Base-by-base conservation (phyloP, 208 protist species). In the Leishmania braziliensis region DNA sequence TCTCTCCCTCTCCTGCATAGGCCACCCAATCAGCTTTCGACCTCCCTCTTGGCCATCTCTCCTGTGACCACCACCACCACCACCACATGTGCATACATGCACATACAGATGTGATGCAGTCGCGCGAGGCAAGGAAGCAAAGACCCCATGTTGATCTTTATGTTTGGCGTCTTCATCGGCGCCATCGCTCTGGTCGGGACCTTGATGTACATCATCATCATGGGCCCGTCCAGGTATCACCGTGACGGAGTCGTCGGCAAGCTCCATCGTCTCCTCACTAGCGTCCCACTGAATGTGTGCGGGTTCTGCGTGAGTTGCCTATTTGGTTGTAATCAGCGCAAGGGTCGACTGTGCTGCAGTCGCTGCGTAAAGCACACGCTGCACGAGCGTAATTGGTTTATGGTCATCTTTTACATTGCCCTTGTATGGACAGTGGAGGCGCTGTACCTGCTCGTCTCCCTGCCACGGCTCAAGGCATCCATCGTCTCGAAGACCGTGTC, bases 181-280 rank as follows among this genome's bases (percentile, higher is more conserved):
- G 43, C 89, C 81, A 91, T 97, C 46, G 26, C 85, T 16, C 29
- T 85, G 10, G 74, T 91, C 4, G 89, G 78, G 2, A n/a, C 66
- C 23, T 87, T 95, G 75, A 93, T 97, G 90, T 98, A 98, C 84
- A 87, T 98, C 62, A 85, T 95, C 43, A 96, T 98, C 66, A 97
- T 97, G 93, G 96, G 96, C 5, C 92, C 92, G 5, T 95, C 94
- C 0, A 89, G 89, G 63, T 98, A 93, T 77, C 95, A 98, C 84
- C 92, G 93, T 53, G 88, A 97, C 78, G 95, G 96, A 54, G 80
- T 88, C 77, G 84, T 98, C 36, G 96, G 96, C 50, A 84, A 80
- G 50, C 39, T 91, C 36, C 86, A 98, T 79, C 62, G 78, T 26
- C 69, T 77, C 26, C 29, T 97, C 23, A 81, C 77, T 46, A 46